Conservation (phyloP, 768 basidiomycete species). For the Russula sp. region DNA sequence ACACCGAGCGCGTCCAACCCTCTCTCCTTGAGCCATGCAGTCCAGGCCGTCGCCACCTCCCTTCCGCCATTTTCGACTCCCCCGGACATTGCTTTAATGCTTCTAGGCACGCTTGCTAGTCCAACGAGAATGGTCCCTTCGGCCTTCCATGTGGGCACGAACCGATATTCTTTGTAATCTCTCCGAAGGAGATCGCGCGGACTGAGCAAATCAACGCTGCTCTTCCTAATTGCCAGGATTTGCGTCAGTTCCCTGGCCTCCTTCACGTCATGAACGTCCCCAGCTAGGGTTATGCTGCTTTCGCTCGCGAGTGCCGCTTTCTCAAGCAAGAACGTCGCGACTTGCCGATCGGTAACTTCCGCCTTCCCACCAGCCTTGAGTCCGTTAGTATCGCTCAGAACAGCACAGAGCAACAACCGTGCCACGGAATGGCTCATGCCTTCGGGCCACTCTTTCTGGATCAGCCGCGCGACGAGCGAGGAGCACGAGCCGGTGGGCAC, state of each 20-base stretch:
- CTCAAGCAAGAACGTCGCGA: slow-evolving; percentile 58
- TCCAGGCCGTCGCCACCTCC: slow-evolving; percentile 33
- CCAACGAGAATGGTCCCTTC: slow-evolving; percentile 52
- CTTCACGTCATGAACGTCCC: slow-evolving; percentile 33
- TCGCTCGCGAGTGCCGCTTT: slow-evolving; percentile 38
- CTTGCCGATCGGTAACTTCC: slow-evolving; percentile 49
- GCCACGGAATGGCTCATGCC: slow-evolving; percentile 21
- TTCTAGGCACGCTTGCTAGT: slow-evolving; percentile 73
- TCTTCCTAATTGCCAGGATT: slow-evolving; percentile 51
- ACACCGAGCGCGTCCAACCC: slow-evolving; percentile 66
- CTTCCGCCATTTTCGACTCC: slow-evolving; percentile 34
- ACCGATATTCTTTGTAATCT: slow-evolving; percentile 89
- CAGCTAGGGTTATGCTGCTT: slow-evolving; percentile 16
- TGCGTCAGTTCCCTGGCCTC: slow-evolving; percentile 44
- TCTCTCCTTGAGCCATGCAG: slow-evolving; percentile 60
- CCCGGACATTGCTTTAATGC: slow-evolving; percentile 48
- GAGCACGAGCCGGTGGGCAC: slow-evolving; percentile 72
- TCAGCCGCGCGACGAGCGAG: slow-evolving; percentile 47
- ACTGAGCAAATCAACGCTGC: slow-evolving; percentile 55
- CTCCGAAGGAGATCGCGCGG: slow-evolving; percentile 76
- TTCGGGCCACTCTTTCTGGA: slow-evolving; percentile 19
- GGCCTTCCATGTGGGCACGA: slow-evolving; percentile 39
- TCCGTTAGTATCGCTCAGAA: slow-evolving; percentile 83
- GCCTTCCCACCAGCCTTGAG: slow-evolving; percentile 77
- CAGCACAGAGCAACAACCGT: slow-evolving; percentile 44